Conservation (phyloP, 2,329 filamentous ascomycete species). For the Zasmidium cellare region DNA sequence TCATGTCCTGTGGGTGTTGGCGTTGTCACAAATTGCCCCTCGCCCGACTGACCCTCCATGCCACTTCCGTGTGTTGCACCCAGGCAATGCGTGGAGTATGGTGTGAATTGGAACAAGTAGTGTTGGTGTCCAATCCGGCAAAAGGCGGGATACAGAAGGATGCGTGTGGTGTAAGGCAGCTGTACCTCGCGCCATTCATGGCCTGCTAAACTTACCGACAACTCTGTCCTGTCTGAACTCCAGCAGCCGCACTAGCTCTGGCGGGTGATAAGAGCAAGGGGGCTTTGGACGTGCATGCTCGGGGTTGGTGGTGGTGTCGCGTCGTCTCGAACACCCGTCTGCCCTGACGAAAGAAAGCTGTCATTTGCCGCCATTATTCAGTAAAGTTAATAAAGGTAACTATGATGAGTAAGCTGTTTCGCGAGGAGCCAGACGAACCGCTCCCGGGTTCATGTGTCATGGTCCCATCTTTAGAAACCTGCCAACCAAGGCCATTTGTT, state of each 20-base stretch:
- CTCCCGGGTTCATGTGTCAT: slow-evolving; percentile 13
- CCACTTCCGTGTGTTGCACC: not conserved
- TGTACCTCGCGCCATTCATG: not conserved
- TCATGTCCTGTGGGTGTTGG: not conserved
- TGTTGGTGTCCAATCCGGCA: not conserved
- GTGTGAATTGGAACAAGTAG: not conserved
- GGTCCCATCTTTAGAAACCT: slow-evolving; percentile 6
- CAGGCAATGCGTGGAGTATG: not conserved
- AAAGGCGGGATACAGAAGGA: not conserved
- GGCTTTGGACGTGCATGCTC: not conserved
- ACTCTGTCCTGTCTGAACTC: not conserved
- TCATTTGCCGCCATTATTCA: slow-evolving; percentile 5
- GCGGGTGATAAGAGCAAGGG: not conserved
- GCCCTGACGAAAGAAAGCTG: not conserved
- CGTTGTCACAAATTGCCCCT: not conserved
- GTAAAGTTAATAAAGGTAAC: slow-evolving; percentile 1
- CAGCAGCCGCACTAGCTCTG: not conserved
- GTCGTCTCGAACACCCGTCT: not conserved
- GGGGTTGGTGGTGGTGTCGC: slow-evolving; percentile 1
- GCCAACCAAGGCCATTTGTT: slow-evolving; percentile 2
- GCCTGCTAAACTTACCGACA: slow-evolving; percentile 1
- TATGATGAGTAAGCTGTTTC: not conserved
- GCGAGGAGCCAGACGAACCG: slow-evolving; percentile 5
- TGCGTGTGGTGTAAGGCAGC: not conserved
- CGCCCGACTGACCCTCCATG: not conserved